Evolutionary conservation across 2,329 filamentous ascomycete species (phyloP).

Genomic region (Drechslerella coelobrocha): DNA sequence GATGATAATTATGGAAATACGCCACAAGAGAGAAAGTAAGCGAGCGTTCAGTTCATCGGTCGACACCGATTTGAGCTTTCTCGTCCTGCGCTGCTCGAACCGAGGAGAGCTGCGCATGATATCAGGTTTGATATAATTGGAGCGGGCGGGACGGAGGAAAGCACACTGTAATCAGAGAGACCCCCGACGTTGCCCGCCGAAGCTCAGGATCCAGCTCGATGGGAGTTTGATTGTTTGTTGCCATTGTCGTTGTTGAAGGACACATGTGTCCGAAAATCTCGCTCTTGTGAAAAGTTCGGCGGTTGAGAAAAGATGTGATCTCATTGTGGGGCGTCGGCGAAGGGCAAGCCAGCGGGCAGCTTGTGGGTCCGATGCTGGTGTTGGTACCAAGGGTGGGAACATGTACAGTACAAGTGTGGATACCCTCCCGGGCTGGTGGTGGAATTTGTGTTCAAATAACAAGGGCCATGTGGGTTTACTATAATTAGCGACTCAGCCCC

Average conservation of each 20-base stretch:
- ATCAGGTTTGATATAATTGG: background rate
- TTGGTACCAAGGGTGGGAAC: background rate
- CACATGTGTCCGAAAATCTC: too few relatives aligned
- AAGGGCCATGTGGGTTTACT: background rate
- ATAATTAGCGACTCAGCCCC: conserved; percentile 9
- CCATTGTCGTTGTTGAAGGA: too few relatives aligned
- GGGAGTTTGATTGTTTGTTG: too few relatives aligned
- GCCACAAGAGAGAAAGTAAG: conserved; percentile 36
- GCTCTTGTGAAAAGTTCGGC: too few relatives aligned
- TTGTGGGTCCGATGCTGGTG: too few relatives aligned
- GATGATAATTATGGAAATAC: conserved; percentile 51
- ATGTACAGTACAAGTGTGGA: background rate
- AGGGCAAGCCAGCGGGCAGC: too few relatives aligned
- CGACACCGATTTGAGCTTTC: conserved; percentile 9
- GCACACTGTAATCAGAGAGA: too few relatives aligned
- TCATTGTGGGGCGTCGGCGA: too few relatives aligned
- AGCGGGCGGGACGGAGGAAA: background rate
- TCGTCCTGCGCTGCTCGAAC: conserved; percentile 1
- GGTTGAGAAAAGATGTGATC: too few relatives aligned
- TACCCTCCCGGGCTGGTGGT: background rate
- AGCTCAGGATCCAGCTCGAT: too few relatives aligned
- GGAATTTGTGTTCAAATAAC: conserved; percentile 1
- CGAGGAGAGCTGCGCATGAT: background rate
- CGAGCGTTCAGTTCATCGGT: conserved; percentile 12
- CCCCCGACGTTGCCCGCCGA: too few relatives aligned